A percentile compares a stretch with the other conserved stretches of the same genome.
Evolutionary conservation across 1,284 basidiomycete species (phyloP).

Genomic region (Boletus hoseneyae): DNA sequence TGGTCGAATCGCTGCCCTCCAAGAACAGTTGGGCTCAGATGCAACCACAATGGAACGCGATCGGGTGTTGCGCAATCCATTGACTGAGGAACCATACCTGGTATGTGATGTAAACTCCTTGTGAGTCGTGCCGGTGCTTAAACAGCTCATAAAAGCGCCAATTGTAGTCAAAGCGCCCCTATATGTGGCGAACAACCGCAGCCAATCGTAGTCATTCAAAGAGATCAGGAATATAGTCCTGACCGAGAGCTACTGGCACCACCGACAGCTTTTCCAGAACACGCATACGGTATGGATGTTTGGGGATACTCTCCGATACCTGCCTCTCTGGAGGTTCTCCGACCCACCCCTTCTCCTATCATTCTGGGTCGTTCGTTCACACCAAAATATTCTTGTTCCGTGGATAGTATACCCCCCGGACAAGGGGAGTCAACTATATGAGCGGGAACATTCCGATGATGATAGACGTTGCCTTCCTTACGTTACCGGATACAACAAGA

Average conservation of each 20-base stretch:
- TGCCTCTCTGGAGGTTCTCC: neutral
- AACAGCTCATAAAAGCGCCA: neutral
- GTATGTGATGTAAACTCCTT: neutral
- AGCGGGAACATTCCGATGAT: too few species aligned
- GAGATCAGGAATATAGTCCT: neutral
- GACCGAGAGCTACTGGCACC: neutral
- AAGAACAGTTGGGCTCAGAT: neutral
- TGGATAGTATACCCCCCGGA: neutral
- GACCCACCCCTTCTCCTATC: neutral
- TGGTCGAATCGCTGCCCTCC: neutral
- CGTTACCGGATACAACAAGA: too few species aligned
- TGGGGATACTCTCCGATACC: neutral
- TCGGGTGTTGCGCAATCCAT: neutral
- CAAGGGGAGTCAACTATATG: neutral
- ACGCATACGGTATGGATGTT: neutral
- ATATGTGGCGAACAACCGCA: neutral
- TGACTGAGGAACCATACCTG: neutral
- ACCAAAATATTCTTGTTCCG: neutral
- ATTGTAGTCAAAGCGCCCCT: neutral
- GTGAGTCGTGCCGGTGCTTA: neutral
- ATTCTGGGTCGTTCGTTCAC: neutral
- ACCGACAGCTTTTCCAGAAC: neutral
- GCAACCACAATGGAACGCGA: neutral
- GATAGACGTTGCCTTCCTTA: too few species aligned
- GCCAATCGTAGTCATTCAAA: neutral